Conservation (phyloP, 768 basidiomycete species). For the Lyophyllum decastes region DNA sequence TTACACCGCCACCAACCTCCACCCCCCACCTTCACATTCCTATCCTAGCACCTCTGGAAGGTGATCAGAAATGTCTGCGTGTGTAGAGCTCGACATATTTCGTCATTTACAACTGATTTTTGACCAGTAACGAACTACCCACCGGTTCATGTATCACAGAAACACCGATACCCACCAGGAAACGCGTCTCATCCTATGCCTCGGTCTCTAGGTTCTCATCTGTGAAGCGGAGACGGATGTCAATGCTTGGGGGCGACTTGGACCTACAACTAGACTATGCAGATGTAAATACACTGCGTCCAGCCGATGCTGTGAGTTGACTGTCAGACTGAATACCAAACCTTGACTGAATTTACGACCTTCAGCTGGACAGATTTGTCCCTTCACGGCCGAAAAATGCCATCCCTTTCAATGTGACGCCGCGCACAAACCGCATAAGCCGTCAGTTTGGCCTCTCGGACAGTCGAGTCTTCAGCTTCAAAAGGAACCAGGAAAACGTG, state of each 20-base stretch:
- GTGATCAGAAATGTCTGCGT: background rate
- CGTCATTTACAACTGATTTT: background rate
- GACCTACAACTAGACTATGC: constrained; percentile 25
- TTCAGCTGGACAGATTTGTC: constrained; percentile 64
- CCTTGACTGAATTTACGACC: background rate
- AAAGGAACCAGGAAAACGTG: constrained; percentile 35
- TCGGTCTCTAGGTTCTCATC: constrained; percentile 43
- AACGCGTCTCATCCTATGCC: constrained; percentile 36
- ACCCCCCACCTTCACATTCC: background rate
- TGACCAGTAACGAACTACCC: background rate
- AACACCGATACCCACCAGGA: constrained; percentile 23
- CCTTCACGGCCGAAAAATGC: constrained; percentile 49
- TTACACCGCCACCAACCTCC: background rate
- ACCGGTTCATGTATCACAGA: constrained; percentile 11
- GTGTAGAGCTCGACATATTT: background rate
- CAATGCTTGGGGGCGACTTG: constrained; percentile 38
- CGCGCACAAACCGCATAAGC: constrained; percentile 68
- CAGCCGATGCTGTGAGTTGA: constrained; percentile 17
- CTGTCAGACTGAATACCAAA: background rate
- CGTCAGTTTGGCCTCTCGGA: constrained; percentile 61
- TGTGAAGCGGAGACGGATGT: constrained; percentile 42
- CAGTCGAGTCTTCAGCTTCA: constrained; percentile 55
- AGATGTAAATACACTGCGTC: constrained; percentile 10
- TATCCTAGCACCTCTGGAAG: background rate
- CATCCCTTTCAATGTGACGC: constrained; percentile 61